A percentile compares a stretch with the other conserved stretches of the same genome.
phyloP scores from a whole-genome alignment of 495 filamentous ascomycete genomes.

The Rhizodiscina lignyota region DNA sequence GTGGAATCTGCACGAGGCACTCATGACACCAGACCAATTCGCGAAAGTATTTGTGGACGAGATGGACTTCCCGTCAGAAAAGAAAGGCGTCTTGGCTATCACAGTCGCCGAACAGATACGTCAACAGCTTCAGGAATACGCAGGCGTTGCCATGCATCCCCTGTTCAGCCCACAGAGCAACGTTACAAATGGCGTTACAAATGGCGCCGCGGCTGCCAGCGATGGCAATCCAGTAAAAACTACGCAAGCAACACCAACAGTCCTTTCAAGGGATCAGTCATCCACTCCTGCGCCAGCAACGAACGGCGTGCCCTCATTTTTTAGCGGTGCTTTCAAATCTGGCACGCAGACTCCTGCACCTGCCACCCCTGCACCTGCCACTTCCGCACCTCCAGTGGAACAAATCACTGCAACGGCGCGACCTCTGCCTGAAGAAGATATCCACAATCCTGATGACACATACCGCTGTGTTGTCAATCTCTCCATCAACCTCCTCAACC shows the following conservation, averaged over 20 bases:
- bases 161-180: constrained; percentile 51
- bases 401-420: constrained; percentile 34
- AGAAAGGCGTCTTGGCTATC: constrained; percentile 37
- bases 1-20: constrained; percentile 92
- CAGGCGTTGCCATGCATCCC: constrained; percentile 82
- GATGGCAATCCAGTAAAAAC: no score
- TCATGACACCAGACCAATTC: constrained; percentile 91
- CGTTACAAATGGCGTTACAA: constrained; percentile 21
- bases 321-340: constrained; percentile 1
- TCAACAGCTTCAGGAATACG: constrained; percentile 90
- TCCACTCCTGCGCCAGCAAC: constrained; percentile 2
- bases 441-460: constrained; percentile 72
- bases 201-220: constrained; percentile 23
- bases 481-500: constrained; percentile 82
- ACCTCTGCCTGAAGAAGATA: constrained; percentile 30
- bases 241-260: constrained; percentile 29
- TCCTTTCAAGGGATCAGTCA: constrained; percentile 18
- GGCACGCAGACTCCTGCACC: not conserved
- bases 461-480: constrained; percentile 82
- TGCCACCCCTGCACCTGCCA: constrained; percentile 12
- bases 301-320: constrained; percentile 10
- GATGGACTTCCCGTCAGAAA: constrained; percentile 68
- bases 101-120: constrained; percentile 89
- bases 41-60: constrained; percentile 82
- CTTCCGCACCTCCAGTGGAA: constrained; percentile 7